A percentile compares a stretch with the other conserved stretches of the same genome.
These are phyloP conservation scores for Cardamine resedifolia DNA, from an alignment of 345 rosid species.

Conservation along the genomic window DNA sequence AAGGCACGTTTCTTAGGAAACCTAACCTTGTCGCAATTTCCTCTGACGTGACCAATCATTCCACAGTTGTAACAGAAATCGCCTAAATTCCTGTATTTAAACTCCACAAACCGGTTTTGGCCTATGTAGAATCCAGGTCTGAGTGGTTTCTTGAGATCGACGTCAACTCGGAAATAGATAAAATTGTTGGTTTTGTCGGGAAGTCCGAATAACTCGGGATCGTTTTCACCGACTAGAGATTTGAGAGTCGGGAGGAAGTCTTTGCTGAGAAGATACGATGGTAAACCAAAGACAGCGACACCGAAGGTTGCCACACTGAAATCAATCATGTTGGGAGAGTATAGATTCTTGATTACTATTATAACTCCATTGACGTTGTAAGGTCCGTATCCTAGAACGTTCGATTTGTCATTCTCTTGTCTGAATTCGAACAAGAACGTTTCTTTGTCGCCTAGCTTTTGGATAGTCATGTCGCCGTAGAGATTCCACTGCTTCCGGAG, in stretches of 20 bases:
- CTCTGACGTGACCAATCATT: slow-evolving; percentile 13
- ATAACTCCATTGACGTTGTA: slow-evolving; percentile 8
- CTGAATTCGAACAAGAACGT: slow-evolving; percentile 21
- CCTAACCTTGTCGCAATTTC: not conserved
- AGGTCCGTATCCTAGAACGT: not conserved
- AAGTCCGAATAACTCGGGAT: not conserved
- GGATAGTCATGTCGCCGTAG: slow-evolving; percentile 21
- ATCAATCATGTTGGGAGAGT: slow-evolving; percentile 1
- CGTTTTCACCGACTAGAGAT: not conserved
- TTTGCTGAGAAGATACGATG: not conserved
- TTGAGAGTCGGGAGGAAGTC: not conserved
- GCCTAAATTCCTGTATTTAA: not conserved
- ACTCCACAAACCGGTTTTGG: slow-evolving; percentile 6
- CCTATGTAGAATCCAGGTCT: slow-evolving; percentile 10
- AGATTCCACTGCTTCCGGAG: slow-evolving; percentile 26
- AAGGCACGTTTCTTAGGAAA: slow-evolving; percentile 5
- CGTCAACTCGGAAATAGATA: not conserved
- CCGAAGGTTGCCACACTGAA: slow-evolving; percentile 5
- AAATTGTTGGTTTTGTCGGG: not conserved
- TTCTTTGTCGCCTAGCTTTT: not conserved
- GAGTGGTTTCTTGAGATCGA: slow-evolving; percentile 32
- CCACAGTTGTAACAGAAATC: slow-evolving; percentile 32
- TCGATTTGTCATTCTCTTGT: slow-evolving; percentile 1
- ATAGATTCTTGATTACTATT: slow-evolving; percentile 21
- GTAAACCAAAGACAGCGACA: slow-evolving; percentile 5